Percentiles rank a stretch among this genome's conserved stretches.
Conservation (phyloP, 192 early-diverging fungal species). For the Ambispora gerdemannii region DNA sequence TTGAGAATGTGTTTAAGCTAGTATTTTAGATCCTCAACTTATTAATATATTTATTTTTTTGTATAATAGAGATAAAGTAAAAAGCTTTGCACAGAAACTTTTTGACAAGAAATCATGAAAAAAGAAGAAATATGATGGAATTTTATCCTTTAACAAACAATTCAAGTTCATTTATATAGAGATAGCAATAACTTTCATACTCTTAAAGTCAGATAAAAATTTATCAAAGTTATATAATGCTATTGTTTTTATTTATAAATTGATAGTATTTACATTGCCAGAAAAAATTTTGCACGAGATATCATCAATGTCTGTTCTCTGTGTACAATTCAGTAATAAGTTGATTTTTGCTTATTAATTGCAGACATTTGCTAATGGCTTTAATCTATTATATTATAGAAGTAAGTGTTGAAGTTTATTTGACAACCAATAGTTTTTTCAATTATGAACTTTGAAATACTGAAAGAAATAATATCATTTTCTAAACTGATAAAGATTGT, state of each 20-base stretch:
- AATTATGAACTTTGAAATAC: conserved; percentile 25
- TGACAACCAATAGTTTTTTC: conserved; percentile 23
- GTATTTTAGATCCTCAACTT: conserved; percentile 1
- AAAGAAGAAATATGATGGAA: conserved; percentile 7
- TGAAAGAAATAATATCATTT: conserved; percentile 15
- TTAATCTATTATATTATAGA: conserved; percentile 18
- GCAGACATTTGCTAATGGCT: neutral
- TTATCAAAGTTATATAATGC: conserved; percentile 15
- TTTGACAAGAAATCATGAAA: conserved; percentile 18
- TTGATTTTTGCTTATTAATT: conserved; percentile 20
- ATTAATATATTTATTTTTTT: conserved; percentile 17
- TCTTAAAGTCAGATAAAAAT: conserved; percentile 14
- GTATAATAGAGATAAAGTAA: conserved; percentile 14
- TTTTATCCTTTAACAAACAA: conserved; percentile 18
- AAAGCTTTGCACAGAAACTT: conserved; percentile 21
- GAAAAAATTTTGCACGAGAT: conserved; percentile 17
- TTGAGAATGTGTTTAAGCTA: conserved; percentile 20
- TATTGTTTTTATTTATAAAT: conserved; percentile 19
- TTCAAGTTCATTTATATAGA: conserved; percentile 18
- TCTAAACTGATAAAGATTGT: conserved; percentile 23
- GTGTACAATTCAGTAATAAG: conserved; percentile 17
- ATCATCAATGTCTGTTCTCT: conserved; percentile 19
- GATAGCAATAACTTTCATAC: conserved; percentile 13
- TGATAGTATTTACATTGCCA: conserved; percentile 4
- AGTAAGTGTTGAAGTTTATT: conserved; percentile 21